Evolutionary conservation across 805 yeast species (phyloP), one percentile per base, ranked within the genome.

Genomic region (Candida dajiaensis): DNA sequence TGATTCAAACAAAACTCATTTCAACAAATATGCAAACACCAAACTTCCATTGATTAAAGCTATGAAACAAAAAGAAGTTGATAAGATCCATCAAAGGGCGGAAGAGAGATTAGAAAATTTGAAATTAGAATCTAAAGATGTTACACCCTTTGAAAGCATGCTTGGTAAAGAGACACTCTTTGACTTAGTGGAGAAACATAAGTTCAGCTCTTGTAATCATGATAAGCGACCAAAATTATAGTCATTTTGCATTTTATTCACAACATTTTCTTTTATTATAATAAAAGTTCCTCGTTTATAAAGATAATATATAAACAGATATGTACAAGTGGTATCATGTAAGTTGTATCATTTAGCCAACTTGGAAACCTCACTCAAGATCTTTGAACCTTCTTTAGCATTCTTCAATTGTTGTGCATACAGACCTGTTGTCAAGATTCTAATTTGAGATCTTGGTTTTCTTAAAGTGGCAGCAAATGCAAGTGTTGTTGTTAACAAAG

Each of bases 401-500:
- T 36, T 43, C 40, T 58, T 57, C 43, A 58, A 13, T 22, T 53
- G 54, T 48, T 66, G 64, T 12, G 66, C 57, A 26, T 62, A 57
- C 8, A 69, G 40, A n/a, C 68, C 66, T 23, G 61, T 61, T 8
- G 69, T 58, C 40, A 69, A 47, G 19, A 67, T 59, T 52, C 69
- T 64, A 35, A 70, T 64, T 33, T 67, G 65, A 6, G 62, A 57
- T 62, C 82, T 72, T 42, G 90, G 89, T 52, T 72, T 73, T 51
- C 81, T 71, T 55, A 86, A 64, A 45, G 78, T 73, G 47, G 79
- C 72, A 11, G 80, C 76, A 45, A 81, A 68, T 11, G 83, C 72
- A 48, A 92, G 70, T n/a, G 89, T 77, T 15, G 85, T 74, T 0
- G 99, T 90, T 56, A 94, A 71, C 42, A 94, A 72, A 0, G 95